Evolutionary conservation across 257 asterid species (phyloP).

Genomic region (Eustoma russellianum): DNA sequence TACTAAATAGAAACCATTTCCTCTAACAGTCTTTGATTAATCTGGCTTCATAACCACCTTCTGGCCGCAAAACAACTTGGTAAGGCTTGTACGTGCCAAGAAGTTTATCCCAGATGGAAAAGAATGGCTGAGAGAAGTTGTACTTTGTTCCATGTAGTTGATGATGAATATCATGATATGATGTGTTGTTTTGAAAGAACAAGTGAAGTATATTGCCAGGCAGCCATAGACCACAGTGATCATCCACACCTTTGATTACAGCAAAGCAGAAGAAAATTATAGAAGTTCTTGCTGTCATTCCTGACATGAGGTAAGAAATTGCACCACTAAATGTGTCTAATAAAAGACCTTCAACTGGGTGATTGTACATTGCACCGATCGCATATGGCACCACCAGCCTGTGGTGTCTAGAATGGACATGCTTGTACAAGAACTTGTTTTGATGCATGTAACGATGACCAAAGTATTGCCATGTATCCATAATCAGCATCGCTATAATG

Average conservation of each 20-base stretch:
- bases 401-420: slow-evolving; percentile 83
- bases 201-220: slow-evolving; percentile 78
- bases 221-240: slow-evolving; percentile 88
- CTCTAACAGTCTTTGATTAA: slow-evolving; percentile 37
- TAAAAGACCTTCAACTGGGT: slow-evolving; percentile 81
- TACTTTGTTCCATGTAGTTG: slow-evolving; percentile 76
- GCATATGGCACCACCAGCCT: slow-evolving; percentile 70
- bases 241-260: slow-evolving; percentile 70
- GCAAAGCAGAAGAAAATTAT: slow-evolving; percentile 85
- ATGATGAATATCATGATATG: slow-evolving; percentile 87
- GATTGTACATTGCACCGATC: slow-evolving; percentile 83
- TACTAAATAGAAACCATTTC: too few relatives aligned
- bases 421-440: slow-evolving; percentile 67
- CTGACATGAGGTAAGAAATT: slow-evolving; percentile 60
- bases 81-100: slow-evolving; percentile 69
- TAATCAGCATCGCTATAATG: slow-evolving; percentile 65
- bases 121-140: slow-evolving; percentile 90
- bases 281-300: slow-evolving; percentile 85
- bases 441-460: slow-evolving; percentile 95
- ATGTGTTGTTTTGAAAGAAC: slow-evolving; percentile 63
- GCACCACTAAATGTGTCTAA: slow-evolving; percentile 86
- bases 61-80: slow-evolving; percentile 47
- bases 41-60: slow-evolving; percentile 93
- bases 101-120: slow-evolving; percentile 80
- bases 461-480: slow-evolving; percentile 97